Evolutionary conservation across 139 green algal species (phyloP).

Genomic region (Microglena sp.): DNA sequence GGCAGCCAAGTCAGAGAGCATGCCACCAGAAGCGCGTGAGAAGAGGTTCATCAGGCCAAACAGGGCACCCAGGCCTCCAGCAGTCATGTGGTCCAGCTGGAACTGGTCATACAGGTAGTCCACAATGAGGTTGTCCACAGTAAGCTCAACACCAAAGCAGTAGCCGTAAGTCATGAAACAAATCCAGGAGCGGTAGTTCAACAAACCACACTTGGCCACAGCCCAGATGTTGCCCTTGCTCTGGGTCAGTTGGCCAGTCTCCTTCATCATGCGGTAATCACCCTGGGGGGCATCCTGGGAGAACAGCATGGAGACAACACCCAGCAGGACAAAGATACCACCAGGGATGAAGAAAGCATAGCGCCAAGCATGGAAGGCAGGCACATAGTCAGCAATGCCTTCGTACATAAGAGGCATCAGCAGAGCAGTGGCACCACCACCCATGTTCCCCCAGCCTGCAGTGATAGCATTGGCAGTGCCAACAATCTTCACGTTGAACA

Average conservation of each 20-base stretch:
- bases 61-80: conserved; percentile 22
- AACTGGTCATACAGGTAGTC: conserved; percentile 70
- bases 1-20: conserved; percentile 45
- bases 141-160: conserved; percentile 81
- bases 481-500: conserved; percentile 86
- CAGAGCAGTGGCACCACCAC: conserved; percentile 80
- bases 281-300: conserved; percentile 77
- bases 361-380: conserved; percentile 20
- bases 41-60: conserved; percentile 93
- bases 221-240: conserved; percentile 40
- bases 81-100: conserved; percentile 29
- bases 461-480: conserved; percentile 81
- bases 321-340: conserved; percentile 61
- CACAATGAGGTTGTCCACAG: conserved; percentile 69
- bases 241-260: conserved; percentile 59
- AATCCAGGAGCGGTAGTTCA: conserved; percentile 65
- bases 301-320: conserved; percentile 40
- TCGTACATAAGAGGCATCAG: conserved; percentile 85
- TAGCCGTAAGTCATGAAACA: conserved; percentile 62
- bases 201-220: conserved; percentile 58
- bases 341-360: conserved; percentile 68
- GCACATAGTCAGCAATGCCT: conserved; percentile 19
- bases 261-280: conserved; percentile 70
- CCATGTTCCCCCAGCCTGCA: conserved; percentile 81
- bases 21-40: conserved; percentile 67